Evolutionary conservation across 805 yeast species (phyloP).

Genomic region (Diddensiella santjacobensis): DNA sequence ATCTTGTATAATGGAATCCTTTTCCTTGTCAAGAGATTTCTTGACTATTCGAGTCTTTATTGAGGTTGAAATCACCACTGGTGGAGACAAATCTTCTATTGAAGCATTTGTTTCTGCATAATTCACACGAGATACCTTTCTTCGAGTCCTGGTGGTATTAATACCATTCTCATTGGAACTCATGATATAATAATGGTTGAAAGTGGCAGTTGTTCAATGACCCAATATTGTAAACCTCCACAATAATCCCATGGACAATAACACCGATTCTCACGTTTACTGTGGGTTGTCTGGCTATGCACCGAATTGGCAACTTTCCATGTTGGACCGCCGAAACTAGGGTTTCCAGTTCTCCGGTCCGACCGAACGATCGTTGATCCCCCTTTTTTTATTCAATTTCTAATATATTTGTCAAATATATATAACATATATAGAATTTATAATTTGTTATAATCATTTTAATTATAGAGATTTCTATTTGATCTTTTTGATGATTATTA

Average conservation of each 20-base stretch:
- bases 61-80: slow-evolving; percentile 1
- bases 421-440: too few relatives aligned
- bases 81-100: slow-evolving; percentile 13
- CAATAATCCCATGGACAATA: too few relatives aligned
- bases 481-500: too few relatives aligned
- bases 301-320: neutral
- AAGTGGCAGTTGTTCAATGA: neutral
- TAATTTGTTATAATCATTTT: too few relatives aligned
- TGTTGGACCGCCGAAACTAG: neutral
- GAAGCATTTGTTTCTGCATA: slow-evolving; percentile 27
- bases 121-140: slow-evolving; percentile 25
- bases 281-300: too few relatives aligned
- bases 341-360: too few relatives aligned
- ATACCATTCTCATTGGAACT: neutral
- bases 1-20: too few relatives aligned
- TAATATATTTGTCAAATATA: too few relatives aligned
- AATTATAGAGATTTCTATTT: too few relatives aligned
- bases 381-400: too few relatives aligned
- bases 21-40: slow-evolving; percentile 3
- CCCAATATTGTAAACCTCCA: too few relatives aligned
- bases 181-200: neutral
- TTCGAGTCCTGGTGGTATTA: slow-evolving; percentile 10
- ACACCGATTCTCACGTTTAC: neutral
- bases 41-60: slow-evolving; percentile 10
- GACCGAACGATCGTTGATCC: too few relatives aligned